These are phyloP conservation scores for Bauhinia variegata DNA, from an alignment of 306 rosid species.

Conservation along the genomic window DNA sequence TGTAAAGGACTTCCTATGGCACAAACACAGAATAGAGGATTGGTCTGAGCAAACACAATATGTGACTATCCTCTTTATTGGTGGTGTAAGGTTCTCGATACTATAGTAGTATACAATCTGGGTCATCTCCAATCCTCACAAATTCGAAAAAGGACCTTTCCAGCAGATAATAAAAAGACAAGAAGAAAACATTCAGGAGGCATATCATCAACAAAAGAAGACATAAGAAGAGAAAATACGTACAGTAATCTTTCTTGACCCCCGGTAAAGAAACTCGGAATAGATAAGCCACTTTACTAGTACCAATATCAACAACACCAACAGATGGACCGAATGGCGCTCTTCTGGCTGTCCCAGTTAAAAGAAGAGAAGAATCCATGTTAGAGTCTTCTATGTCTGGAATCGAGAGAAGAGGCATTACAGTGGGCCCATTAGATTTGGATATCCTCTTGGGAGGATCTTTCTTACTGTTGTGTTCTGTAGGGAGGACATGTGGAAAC, in stretches of 20 bases:
- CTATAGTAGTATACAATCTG: neutral
- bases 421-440: conserved; percentile 42
- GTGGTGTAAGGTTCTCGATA: conserved; percentile 7
- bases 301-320: conserved; percentile 70
- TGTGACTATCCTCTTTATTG: neutral
- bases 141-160: conserved; percentile 16
- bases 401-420: conserved; percentile 56
- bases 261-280: conserved; percentile 77
- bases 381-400: conserved; percentile 33
- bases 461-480: conserved; percentile 28
- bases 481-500: conserved; percentile 19
- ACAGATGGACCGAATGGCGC: conserved; percentile 59
- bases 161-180: conserved; percentile 11
- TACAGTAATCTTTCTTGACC: conserved; percentile 61
- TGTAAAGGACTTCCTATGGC: no score
- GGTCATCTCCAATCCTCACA: conserved; percentile 15
- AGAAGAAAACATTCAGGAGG: conserved; percentile 7
- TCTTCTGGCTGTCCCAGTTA: conserved; percentile 62
- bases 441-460: conserved; percentile 39
- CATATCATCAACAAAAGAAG: conserved; percentile 9
- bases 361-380: conserved; percentile 42
- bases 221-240: conserved; percentile 33
- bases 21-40: neutral
- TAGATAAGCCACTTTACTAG: conserved; percentile 57
- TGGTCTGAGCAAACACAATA: conserved; percentile 23